Base-by-base conservation (phyloP, 495 filamentous ascomycete species). In the Annulohypoxylon nitens region DNA sequence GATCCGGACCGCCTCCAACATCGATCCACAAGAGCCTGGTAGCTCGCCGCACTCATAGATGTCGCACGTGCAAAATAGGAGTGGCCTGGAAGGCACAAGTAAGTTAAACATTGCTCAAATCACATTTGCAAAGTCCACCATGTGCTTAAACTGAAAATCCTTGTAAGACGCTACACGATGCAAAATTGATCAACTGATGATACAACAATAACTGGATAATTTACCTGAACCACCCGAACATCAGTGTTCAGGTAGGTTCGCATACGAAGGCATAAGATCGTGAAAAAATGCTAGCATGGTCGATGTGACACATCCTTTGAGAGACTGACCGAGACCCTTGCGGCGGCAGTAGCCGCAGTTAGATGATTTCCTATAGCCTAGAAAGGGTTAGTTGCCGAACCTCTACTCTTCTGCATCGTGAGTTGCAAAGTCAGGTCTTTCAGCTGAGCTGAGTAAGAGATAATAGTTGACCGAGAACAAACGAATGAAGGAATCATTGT, bases 1-100 rank as follows among this genome's bases (percentile, higher is more conserved):
- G 85, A 88, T 8, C 81, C 87, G 60, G 89, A 98, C 82, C 96
- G 87, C 81, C 96, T 89, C 95, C 95, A 99, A 71, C 94, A 95
- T 64, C 93, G 89, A 82, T 97, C 89, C 63, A 98, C 83, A 11
- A 99, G 87, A 60, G 81, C 81, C 77, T 97, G 93, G 80, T 99
- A 99, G 78, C 93, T 88, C 8, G 81, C 83, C 25, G 91, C 87
- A 45, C 85, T 88, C 79, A 98, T 83, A 64, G 88, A 88, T 33
- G 87, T 84, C 30, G 93, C 87, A 51, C 86, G 85, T 73, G 92
- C 87, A 83, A 94, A 97, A 82, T 97, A 97, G 60, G 91, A 92
- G 78, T 88, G 91, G 80, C 92, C 97, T 98, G 81, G 81, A 75
- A 50, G 47, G 71, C 58, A 65, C 71, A 70, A 55, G 61, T 63